Evolutionary conservation across 371 early-diverging fungal genomes (phyloP), one percentile per base, ranked within the genome.

Genomic region (Mortierella sp.): DNA sequence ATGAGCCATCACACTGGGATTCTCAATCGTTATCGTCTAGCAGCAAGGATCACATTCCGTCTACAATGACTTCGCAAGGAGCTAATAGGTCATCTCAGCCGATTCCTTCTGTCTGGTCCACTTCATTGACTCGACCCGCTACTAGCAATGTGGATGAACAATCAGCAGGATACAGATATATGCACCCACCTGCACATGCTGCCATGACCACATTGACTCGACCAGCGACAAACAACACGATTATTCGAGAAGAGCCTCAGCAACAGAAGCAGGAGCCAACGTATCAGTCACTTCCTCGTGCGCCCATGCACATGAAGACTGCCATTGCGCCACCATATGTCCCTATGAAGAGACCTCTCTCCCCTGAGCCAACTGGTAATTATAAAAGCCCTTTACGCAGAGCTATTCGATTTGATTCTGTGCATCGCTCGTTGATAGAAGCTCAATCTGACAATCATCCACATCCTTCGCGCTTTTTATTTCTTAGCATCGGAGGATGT

Each of bases 151-250:
- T 48, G 24, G 42, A 44, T 19, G 31, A 63, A 44, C 28, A n/a
- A n/a, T 28, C 45, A 57, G 31, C 21, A 19, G 65, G 73, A 21
- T 80, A 83, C 45, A 74, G 77, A 52, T 72, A 77, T 48, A n/a
- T 76, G 65, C 70, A 73, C 34, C 83, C 83, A 24, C 83, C 83
- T 48, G n/a, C 70, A n/a, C 44, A 72, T 34, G 73, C 42, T 8
- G 16, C 75, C 72, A 71, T 47, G 7, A 47, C 47, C 16, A 71
- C 48, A 71, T 14, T 47, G 7, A 14, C 47, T 38, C 68, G 68
- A 42, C 38, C 68, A 42, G 11, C 24, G 38, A 38, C 68, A 10
- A 21, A 2, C 24, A 68, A 2, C 24, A 68, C 9, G 44, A 9
- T 10, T 11, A 68, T 14, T 68, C 68, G 11, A 9, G 68, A 42